Evolutionary conservation across 2,329 filamentous ascomycete species (phyloP).

Genomic region (Pleomassaria siparia): DNA sequence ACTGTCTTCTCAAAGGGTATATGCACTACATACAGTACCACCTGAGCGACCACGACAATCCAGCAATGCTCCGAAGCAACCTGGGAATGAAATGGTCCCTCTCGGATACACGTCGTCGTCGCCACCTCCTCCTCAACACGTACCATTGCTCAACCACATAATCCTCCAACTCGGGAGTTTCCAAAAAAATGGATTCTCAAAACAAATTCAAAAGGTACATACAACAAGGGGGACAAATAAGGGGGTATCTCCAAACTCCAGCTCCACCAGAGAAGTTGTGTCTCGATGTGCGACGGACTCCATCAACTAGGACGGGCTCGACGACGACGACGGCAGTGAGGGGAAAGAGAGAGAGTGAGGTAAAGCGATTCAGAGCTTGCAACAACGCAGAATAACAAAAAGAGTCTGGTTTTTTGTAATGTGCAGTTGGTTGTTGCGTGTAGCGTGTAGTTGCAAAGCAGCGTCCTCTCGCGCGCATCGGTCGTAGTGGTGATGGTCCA

Average conservation of each 20-base stretch:
- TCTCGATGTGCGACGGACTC: background rate
- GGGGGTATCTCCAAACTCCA: slow-evolving; percentile 46
- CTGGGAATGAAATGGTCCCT: too few species aligned
- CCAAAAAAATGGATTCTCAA: background rate
- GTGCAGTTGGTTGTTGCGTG: background rate
- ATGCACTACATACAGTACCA: too few species aligned
- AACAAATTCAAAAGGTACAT: too few species aligned
- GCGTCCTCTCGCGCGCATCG: slow-evolving; percentile 14
- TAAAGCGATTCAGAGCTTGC: slow-evolving; percentile 2
- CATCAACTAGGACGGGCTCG: slow-evolving; percentile 11
- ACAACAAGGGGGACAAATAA: slow-evolving; percentile 13
- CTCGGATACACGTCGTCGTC: background rate
- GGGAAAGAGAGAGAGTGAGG: background rate
- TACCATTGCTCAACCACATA: background rate
- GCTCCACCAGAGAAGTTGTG: slow-evolving; percentile 40
- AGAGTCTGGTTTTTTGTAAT: background rate
- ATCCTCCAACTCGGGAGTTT: background rate
- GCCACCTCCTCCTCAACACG: background rate
- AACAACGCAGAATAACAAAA: background rate
- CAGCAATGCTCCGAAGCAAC: too few species aligned
- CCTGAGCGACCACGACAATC: too few species aligned
- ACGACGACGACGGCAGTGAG: slow-evolving; percentile 2
- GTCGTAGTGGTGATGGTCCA: background rate
- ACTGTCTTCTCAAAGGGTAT: too few species aligned
- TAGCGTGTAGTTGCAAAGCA: slow-evolving; percentile 12